Conservation (phyloP, 1,284 basidiomycete genomes). For the Cutaneotrichosporon cavernicola region DNA sequence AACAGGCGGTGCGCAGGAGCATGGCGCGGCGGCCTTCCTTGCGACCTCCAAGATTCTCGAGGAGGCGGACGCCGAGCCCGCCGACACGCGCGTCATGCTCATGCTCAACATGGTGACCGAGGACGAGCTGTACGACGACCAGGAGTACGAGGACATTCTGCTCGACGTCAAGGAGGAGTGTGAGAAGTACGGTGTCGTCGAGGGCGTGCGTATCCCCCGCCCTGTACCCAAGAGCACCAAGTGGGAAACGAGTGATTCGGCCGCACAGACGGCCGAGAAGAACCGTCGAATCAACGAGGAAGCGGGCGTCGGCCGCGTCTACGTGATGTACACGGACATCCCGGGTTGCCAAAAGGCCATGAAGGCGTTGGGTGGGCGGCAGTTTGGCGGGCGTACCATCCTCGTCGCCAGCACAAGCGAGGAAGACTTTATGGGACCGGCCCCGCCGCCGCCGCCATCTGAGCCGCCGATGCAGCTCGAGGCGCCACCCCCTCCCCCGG, state of each 20-base stretch:
- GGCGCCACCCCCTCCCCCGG: slow-evolving; percentile 23
- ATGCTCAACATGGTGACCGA: slow-evolving; percentile 99
- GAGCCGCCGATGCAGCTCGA: slow-evolving; percentile 26
- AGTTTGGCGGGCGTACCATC: slow-evolving; percentile 88
- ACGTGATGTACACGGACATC: slow-evolving; percentile 74
- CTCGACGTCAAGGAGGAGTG: slow-evolving; percentile 96
- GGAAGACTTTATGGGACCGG: slow-evolving; percentile 52
- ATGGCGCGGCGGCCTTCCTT: slow-evolving; percentile 48
- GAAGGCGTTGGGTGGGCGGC: slow-evolving; percentile 80
- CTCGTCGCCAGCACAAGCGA: slow-evolving; percentile 54
- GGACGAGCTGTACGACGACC: slow-evolving; percentile 86
- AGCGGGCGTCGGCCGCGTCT: slow-evolving; percentile 87
- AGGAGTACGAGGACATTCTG: slow-evolving; percentile 89
- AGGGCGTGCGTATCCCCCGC: slow-evolving; percentile 83
- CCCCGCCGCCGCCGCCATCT: slow-evolving; percentile 44
- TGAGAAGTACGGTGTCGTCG: slow-evolving; percentile 73
- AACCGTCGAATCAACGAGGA: slow-evolving; percentile 69
- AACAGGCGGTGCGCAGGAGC: slow-evolving; percentile 40
- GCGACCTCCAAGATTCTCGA: slow-evolving; percentile 73
- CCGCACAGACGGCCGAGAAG: slow-evolving; percentile 58
- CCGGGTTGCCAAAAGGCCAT: slow-evolving; percentile 68
- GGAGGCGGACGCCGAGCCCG: slow-evolving; percentile 59
- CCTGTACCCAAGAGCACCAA: slow-evolving; percentile 73
- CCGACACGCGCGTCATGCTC: slow-evolving; percentile 73
- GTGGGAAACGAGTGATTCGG: slow-evolving; percentile 67